phyloP scores from a whole-genome alignment of 225 moss, liverwort and hornwort species.

The Sphagnum tenellum region DNA sequence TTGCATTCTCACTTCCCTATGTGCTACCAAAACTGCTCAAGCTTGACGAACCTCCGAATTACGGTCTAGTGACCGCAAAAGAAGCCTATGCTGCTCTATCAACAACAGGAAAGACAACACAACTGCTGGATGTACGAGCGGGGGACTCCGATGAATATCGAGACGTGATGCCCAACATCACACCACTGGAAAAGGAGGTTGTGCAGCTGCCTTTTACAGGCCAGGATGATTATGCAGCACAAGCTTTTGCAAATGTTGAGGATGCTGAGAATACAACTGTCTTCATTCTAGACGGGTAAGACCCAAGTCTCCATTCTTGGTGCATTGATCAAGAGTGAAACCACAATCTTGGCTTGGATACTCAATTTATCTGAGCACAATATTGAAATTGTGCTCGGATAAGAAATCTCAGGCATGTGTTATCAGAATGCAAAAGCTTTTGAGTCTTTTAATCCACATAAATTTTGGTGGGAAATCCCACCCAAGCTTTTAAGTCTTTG shows the following conservation, averaged over 20 bases:
- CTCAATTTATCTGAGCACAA: too few relatives aligned
- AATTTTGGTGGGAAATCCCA: too few relatives aligned
- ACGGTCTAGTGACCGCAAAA: not conserved
- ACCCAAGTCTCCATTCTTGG: not conserved
- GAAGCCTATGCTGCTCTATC: conserved; percentile 1
- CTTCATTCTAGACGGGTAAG: conserved; percentile 4
- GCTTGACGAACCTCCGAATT: not conserved
- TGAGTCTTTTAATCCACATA: too few relatives aligned
- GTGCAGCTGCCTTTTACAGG: conserved; percentile 2
- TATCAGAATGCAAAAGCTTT: too few relatives aligned
- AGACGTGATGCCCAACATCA: not conserved
- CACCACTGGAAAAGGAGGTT: not conserved
- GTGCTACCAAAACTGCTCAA: not conserved
- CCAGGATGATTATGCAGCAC: conserved; percentile 1
- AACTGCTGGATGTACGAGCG: not conserved
- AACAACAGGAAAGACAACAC: not conserved
- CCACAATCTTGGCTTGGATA: too few relatives aligned
- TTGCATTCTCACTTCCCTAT: conserved; percentile 1
- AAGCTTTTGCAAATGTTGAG: not conserved
- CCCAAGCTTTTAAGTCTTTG: too few relatives aligned
- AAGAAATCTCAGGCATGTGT: too few relatives aligned
- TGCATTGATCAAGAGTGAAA: too few relatives aligned
- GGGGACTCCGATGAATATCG: not conserved
- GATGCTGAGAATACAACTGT: conserved; percentile 1
- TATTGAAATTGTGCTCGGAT: too few relatives aligned